Percentiles rank a stretch among this genome's conserved stretches.
Conservation (phyloP, 257 asterid genomes). For the Solanum virginianum region DNA sequence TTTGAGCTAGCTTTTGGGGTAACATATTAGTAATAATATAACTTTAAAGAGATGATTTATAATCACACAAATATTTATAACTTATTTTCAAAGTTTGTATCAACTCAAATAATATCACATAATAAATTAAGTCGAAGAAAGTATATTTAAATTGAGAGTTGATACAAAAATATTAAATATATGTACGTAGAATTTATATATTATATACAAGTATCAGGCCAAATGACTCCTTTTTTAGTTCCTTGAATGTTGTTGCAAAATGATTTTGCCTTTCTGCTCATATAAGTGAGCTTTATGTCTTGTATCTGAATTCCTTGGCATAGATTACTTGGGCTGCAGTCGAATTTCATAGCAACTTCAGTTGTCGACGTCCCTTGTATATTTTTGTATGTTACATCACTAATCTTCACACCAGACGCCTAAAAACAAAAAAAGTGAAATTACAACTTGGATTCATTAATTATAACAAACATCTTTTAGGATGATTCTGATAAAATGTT, state of each 20-base stretch:
- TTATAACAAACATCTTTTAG: too few species aligned
- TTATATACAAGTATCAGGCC: slow-evolving; percentile 37
- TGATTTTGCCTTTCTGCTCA: slow-evolving; percentile 26
- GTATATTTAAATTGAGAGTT: too few species aligned
- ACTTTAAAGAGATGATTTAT: too few species aligned
- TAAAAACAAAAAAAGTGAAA: not conserved
- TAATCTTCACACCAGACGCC: slow-evolving; percentile 52
- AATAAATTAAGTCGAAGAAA: too few species aligned
- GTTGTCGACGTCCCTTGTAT: slow-evolving; percentile 61
- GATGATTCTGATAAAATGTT: too few species aligned
- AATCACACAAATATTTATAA: too few species aligned
- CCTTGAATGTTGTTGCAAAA: slow-evolving; percentile 45
- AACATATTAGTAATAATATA: too few species aligned
- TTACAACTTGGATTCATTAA: not conserved
- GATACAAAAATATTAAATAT: not conserved
- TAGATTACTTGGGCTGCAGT: slow-evolving; percentile 55
- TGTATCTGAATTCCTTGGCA: slow-evolving; percentile 30
- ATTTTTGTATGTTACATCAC: slow-evolving; percentile 37
- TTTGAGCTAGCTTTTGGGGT: too few species aligned
- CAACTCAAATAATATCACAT: not conserved
- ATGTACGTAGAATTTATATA: not conserved
- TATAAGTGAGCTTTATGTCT: slow-evolving; percentile 45
- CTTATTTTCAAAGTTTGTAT: too few species aligned
- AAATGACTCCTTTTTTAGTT: slow-evolving; percentile 19
- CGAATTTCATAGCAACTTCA: slow-evolving; percentile 37